phyloP scores from a whole-genome alignment of 2,329 filamentous ascomycete genomes.

The Alternaria postmessia region DNA sequence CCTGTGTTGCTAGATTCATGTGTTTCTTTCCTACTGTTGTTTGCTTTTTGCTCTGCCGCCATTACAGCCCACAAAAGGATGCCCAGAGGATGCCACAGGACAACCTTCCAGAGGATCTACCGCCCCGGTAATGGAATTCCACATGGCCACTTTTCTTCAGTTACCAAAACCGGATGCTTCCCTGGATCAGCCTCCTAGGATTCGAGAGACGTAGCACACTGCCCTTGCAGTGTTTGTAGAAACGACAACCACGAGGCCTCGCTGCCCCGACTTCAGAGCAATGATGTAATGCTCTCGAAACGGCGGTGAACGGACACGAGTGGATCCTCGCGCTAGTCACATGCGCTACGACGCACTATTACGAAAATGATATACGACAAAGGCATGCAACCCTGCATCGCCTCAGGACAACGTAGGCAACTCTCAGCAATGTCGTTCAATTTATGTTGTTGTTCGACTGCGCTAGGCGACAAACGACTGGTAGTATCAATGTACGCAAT shows the following conservation, averaged over 20 bases:
- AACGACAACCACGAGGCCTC: conserved; percentile 34
- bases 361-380: conserved; percentile 23
- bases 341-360: conserved; percentile 29
- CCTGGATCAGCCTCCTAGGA: conserved; percentile 14
- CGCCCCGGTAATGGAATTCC: conserved; percentile 25
- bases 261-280: conserved; percentile 38
- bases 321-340: conserved; percentile 31
- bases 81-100: conserved; percentile 36
- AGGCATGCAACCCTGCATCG: conserved; percentile 24
- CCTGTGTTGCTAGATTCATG: conserved; percentile 40
- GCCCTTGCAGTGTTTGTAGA: conserved; percentile 41
- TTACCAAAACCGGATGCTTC: conserved; percentile 18
- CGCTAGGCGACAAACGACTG: conserved; percentile 23
- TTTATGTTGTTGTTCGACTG: conserved; percentile 36
- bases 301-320: conserved; percentile 33
- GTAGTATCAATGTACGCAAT: conserved; percentile 22
- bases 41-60: conserved; percentile 39
- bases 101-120: conserved; percentile 21
- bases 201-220: conserved; percentile 26
- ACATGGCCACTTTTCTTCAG: conserved; percentile 33
- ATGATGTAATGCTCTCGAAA: conserved; percentile 37
- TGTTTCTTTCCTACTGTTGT: conserved; percentile 33
- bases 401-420: conserved; percentile 33
- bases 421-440: conserved; percentile 36
- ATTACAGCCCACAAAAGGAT: conserved; percentile 40